Evolutionary conservation across 1,284 basidiomycete species (phyloP), one percentile per base, ranked within the genome.

Genomic region (Mycena sp.): DNA sequence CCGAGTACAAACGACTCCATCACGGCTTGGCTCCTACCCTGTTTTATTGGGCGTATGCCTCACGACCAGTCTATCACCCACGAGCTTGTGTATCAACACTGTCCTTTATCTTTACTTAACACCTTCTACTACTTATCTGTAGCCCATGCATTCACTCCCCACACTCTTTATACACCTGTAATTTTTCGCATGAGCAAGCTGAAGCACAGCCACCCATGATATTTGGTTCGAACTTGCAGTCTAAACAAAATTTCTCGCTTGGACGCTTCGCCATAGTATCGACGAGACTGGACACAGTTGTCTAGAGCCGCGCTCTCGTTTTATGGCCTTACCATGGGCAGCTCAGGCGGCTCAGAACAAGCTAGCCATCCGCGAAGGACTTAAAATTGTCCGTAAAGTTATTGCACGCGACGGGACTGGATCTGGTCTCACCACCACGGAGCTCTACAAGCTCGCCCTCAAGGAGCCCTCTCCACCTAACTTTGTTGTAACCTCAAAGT

Each of bases 401-500:
- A 66, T 83, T 21, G 68, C 74, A 1, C 67, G 69, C 14, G 69
- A 77, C 25, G 59, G 71, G 11, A 67, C 64, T 23, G 69, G 75
- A 3, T 65, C 72, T 6, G 78, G 79, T 6, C 72, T 81, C 61
- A 80, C 78, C 6, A 81, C 80, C 6, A 68, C 73, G 6, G 80
- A 85, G 53, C 70, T 87, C 16, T 85, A 76, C 76, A 74, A 78
- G 29, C 73, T 81, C 23, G 76, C 79, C 1, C 55, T 78, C 32
- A 69, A 76, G 44, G 73, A 81, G 63, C 65, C 74, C 19, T 69
- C 78, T 6, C 69, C 75, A 37, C 63, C 49, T 40, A 53, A n/a
- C 19, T 66, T 53, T 55, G 63, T 44, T 35, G 55, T 58, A 6
- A 30, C 58, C 6, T 49, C 56, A n/a, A 49, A 50, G 14, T 38